These are phyloP conservation scores for Pseudomonodictys pantanalensis DNA, from an alignment of 495 filamentous ascomycete species.

Conservation along the genomic window DNA sequence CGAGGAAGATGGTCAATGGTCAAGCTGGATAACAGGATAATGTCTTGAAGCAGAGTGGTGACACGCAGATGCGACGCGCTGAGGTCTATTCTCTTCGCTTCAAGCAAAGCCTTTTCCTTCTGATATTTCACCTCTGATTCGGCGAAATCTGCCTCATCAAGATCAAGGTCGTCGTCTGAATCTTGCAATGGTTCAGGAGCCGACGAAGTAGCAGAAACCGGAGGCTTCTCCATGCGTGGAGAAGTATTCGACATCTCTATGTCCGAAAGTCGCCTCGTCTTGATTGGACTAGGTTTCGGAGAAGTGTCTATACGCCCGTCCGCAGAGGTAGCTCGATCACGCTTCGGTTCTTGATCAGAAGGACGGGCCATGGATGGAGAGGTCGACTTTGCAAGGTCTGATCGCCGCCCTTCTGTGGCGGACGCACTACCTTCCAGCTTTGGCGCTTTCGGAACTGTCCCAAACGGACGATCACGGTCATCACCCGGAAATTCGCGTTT, in stretches of 20 bases:
- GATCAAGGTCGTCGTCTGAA: slow-evolving; percentile 41
- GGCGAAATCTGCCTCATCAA: slow-evolving; percentile 40
- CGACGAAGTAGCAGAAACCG: slow-evolving; percentile 11
- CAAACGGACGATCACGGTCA: slow-evolving; percentile 27
- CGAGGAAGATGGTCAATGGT: slow-evolving; percentile 20
- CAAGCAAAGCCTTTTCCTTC: slow-evolving; percentile 36
- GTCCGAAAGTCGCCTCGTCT: slow-evolving; percentile 27
- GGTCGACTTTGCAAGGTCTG: slow-evolving; percentile 12
- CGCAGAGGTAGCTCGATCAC: not conserved
- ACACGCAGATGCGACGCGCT: slow-evolving; percentile 34
- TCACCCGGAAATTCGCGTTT: slow-evolving; percentile 29
- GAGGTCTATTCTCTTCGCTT: slow-evolving; percentile 39
- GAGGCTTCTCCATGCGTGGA: slow-evolving; percentile 13
- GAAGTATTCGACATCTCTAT: slow-evolving; percentile 23
- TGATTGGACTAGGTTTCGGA: slow-evolving; percentile 5
- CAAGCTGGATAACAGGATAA: slow-evolving; percentile 28
- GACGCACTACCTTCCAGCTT: slow-evolving; percentile 15
- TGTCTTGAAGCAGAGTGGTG: slow-evolving; percentile 35
- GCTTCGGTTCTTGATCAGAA: not conserved
- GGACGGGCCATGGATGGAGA: not conserved
- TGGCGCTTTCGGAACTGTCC: slow-evolving; percentile 24
- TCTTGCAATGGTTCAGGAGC: slow-evolving; percentile 25
- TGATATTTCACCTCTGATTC: slow-evolving; percentile 40
- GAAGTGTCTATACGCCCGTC: not conserved
- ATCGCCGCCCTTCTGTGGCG: slow-evolving; percentile 3